A percentile compares a stretch with the other conserved stretches of the same genome.
phyloP scores from a whole-genome alignment of 768 basidiomycete genomes.

The Cubamyces sp. region DNA sequence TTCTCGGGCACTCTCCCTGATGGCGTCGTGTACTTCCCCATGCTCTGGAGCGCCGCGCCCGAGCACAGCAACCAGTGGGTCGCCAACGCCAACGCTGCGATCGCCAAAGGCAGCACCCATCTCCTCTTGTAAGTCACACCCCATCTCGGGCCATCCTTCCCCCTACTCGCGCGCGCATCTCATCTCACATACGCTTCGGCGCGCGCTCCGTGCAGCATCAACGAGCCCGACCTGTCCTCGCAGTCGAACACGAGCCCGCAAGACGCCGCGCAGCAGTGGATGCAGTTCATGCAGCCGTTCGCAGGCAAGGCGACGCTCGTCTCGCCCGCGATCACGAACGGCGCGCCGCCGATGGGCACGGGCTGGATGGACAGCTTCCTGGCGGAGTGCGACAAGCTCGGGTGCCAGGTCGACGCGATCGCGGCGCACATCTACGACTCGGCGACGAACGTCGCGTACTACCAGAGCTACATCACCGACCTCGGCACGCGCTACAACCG shows the following conservation, averaged over 20 bases:
- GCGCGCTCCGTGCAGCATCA: constrained; percentile 27
- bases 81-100: constrained; percentile 34
- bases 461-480: constrained; percentile 36
- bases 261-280: constrained; percentile 35
- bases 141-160: no score
- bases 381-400: constrained; percentile 30
- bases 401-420: constrained; percentile 35
- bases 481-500: constrained; percentile 34
- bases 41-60: constrained; percentile 32
- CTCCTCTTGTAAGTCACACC: constrained; percentile 33
- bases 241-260: constrained; percentile 36
- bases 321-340: constrained; percentile 39
- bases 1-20: constrained; percentile 24
- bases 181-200: background rate
- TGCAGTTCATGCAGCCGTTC: constrained; percentile 38
- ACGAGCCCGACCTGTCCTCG: constrained; percentile 36
- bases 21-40: constrained; percentile 31
- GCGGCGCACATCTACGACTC: constrained; percentile 39
- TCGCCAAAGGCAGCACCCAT: constrained; percentile 33
- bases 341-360: constrained; percentile 36
- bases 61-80: constrained; percentile 31
- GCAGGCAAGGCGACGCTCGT: constrained; percentile 37
- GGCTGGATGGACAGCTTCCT: constrained; percentile 38
- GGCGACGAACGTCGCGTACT: constrained; percentile 36
- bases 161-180: background rate